Conservation (phyloP, 2,329 filamentous ascomycete species). For the Colletotrichum navitas region DNA sequence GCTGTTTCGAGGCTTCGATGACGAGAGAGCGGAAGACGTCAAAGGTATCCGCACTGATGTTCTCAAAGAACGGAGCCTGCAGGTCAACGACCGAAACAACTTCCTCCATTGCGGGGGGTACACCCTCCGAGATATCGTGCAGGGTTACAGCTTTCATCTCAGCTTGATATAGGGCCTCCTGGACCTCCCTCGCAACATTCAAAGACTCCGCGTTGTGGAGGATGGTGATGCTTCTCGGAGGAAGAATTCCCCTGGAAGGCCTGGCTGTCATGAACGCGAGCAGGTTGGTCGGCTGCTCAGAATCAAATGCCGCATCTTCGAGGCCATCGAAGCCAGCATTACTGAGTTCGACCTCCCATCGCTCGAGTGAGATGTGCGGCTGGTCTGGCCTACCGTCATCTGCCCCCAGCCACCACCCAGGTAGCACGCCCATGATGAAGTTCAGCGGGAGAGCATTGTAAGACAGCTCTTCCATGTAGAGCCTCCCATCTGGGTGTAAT, state of each 20-base stretch:
- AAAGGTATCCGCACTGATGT: slow-evolving; percentile 34
- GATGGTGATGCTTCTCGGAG: neutral
- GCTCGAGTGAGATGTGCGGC: slow-evolving; percentile 45
- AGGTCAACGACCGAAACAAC: slow-evolving; percentile 43
- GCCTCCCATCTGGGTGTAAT: slow-evolving; percentile 49
- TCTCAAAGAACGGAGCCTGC: slow-evolving; percentile 40
- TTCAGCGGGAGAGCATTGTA: slow-evolving; percentile 38
- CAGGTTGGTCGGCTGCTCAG: slow-evolving; percentile 39
- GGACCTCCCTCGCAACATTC: slow-evolving; percentile 1
- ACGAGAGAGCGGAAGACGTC: slow-evolving; percentile 39
- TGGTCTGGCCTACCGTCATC: slow-evolving; percentile 47
- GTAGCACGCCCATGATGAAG: slow-evolving; percentile 48
- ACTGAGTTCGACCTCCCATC: slow-evolving; percentile 48
- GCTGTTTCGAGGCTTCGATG: neutral
- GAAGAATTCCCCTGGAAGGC: neutral
- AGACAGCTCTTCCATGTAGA: slow-evolving; percentile 41
- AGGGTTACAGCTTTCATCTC: neutral
- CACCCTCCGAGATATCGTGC: slow-evolving; percentile 4
- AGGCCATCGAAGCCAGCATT: slow-evolving; percentile 47
- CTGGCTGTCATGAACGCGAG: slow-evolving; percentile 21
- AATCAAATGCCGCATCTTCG: slow-evolving; percentile 45
- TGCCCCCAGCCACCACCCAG: slow-evolving; percentile 54
- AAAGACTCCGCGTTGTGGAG: slow-evolving; percentile 7
- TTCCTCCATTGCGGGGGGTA: neutral
- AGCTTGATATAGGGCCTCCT: neutral